These are phyloP conservation scores for Clavispora santaluciae DNA, from an alignment of 805 yeast genomes.

Conservation along the genomic window DNA sequence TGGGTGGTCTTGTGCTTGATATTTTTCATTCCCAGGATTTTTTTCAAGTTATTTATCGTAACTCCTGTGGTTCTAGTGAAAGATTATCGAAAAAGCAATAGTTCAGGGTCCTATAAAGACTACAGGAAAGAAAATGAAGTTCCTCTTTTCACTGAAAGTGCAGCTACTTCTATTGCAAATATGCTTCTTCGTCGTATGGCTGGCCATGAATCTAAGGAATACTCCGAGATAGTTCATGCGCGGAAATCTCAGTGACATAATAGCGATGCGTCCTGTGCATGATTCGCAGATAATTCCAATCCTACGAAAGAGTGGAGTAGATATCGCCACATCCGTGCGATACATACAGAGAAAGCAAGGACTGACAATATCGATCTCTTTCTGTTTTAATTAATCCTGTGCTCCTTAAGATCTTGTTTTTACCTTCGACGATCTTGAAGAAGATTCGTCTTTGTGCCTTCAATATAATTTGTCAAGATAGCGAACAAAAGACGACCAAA, in stretches of 20 bases:
- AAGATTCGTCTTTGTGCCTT: neutral
- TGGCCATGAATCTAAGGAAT: neutral
- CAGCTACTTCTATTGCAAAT: neutral
- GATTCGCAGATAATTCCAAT: neutral
- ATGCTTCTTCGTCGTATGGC: neutral
- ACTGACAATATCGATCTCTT: too few species aligned
- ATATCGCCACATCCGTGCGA: neutral
- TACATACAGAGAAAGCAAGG: too few species aligned
- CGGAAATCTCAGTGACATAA: neutral
- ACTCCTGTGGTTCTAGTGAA: neutral
- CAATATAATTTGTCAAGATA: constrained; percentile 34
- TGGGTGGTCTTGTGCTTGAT: neutral
- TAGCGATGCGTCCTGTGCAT: neutral
- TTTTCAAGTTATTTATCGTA: neutral
- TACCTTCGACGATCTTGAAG: neutral
- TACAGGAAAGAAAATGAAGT: neutral
- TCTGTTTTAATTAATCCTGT: too few species aligned
- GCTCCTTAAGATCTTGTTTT: neutral
- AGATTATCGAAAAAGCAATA: neutral
- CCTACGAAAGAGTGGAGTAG: neutral
- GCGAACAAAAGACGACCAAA: constrained; percentile 87
- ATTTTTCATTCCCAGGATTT: neutral
- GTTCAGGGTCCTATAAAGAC: neutral
- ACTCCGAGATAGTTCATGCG: neutral
- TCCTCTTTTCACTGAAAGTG: neutral